Percentiles rank a stretch among this genome's conserved stretches.
phyloP scores from a whole-genome alignment of 441 rosid species.

The Kokia cookei region DNA sequence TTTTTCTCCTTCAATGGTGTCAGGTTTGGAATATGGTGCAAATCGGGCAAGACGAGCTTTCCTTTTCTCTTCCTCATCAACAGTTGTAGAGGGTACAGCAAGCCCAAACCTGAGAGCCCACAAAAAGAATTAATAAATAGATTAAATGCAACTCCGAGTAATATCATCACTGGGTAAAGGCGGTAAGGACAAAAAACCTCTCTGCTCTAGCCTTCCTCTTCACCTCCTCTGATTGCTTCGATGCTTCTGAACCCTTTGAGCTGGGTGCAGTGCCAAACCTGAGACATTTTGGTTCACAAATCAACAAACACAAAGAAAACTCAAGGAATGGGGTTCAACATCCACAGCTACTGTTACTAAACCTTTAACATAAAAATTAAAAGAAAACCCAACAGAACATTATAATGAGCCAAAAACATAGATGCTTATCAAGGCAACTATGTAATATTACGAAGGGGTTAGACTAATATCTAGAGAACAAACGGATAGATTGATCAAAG shows the following conservation, averaged over 20 bases:
- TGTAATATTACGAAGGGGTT: background rate
- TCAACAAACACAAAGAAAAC: background rate
- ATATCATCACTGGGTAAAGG: background rate
- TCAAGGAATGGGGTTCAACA: background rate
- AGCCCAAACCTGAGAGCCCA: slow-evolving; percentile 62
- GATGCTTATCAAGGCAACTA: background rate
- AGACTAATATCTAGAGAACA: background rate
- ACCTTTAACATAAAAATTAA: background rate
- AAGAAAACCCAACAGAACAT: background rate
- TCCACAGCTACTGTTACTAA: background rate
- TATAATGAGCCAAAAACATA: background rate
- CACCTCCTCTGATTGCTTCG: slow-evolving; percentile 62
- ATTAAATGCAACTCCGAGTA: background rate
- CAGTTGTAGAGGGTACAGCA: slow-evolving; percentile 30
- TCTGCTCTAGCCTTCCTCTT: slow-evolving; percentile 94
- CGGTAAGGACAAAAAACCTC: slow-evolving; percentile 38
- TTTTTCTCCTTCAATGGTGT: slow-evolving; percentile 66
- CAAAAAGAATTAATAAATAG: background rate
- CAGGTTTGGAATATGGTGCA: slow-evolving; percentile 35
- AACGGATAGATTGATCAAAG: background rate
- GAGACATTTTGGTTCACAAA: slow-evolving; percentile 12
- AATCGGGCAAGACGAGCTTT: slow-evolving; percentile 84
- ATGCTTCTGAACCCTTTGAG: slow-evolving; percentile 29
- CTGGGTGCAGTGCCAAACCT: slow-evolving; percentile 55
- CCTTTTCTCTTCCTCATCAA: slow-evolving; percentile 71